Percentiles rank a stretch among this genome's conserved stretches.
These are phyloP conservation scores for Geranium brycei DNA, from an alignment of 345 rosid genomes.

Conservation along the genomic window DNA sequence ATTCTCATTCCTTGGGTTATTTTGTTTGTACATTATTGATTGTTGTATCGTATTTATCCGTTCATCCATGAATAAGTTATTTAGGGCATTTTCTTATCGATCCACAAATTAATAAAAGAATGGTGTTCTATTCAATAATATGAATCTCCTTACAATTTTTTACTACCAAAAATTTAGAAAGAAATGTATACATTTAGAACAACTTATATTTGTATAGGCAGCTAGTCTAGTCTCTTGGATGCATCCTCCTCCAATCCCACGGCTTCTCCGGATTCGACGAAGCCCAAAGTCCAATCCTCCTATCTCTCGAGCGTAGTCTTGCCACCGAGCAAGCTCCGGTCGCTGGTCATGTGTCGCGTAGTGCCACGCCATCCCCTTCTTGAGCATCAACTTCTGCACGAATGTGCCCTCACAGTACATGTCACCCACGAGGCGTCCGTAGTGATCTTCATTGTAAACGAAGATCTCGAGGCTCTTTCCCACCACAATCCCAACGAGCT, in stretches of 20 bases:
- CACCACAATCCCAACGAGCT: conserved; percentile 8
- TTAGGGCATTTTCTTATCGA: no score
- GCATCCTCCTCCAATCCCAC: conserved; percentile 21
- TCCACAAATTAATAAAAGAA: no score
- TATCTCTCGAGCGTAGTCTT: conserved; percentile 13
- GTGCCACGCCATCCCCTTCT: conserved; percentile 21
- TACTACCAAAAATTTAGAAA: no score
- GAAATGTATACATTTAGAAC: no score
- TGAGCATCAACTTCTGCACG: conserved; percentile 19
- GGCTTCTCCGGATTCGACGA: conserved; percentile 16
- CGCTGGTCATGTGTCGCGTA: conserved; percentile 15
- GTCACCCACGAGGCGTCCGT: conserved; percentile 20
- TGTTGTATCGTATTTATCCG: no score
- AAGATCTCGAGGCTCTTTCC: conserved; percentile 18
- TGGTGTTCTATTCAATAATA: no score
- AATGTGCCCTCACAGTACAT: conserved; percentile 18
- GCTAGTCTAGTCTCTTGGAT: no score
- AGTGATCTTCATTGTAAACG: conserved; percentile 14
- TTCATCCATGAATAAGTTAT: no score
- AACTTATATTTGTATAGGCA: no score
- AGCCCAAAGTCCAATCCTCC: conserved; percentile 18
- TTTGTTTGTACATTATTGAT: no score
- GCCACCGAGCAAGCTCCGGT: conserved; percentile 20
- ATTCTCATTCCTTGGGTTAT: no score
- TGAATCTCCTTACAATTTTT: no score